Evolutionary conservation across 495 filamentous ascomycete genomes (phyloP).

Genomic region (Xylaria venustula): DNA sequence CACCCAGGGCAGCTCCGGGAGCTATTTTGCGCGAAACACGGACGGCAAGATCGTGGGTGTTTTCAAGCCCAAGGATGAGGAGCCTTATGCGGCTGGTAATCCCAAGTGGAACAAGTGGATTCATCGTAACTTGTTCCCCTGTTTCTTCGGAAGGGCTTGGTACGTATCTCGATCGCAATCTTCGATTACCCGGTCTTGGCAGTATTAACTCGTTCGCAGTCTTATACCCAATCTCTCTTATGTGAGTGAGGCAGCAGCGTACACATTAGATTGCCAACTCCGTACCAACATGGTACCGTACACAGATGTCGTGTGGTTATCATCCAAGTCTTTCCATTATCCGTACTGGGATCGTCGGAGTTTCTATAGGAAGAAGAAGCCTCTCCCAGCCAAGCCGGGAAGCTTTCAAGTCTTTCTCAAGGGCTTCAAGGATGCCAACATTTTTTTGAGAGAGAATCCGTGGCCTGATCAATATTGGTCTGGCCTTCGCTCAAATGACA

Average conservation of each 20-base stretch:
- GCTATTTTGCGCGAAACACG: conserved; percentile 91
- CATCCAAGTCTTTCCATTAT: conserved; percentile 96
- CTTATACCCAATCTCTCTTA: conserved; percentile 99
- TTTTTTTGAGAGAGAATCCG: conserved; percentile 91
- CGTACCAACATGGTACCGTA: conserved; percentile 92
- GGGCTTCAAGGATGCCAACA: conserved; percentile 93
- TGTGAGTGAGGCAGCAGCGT: conserved; percentile 95
- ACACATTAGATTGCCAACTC: conserved; percentile 86
- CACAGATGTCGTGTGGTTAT: conserved; percentile 90
- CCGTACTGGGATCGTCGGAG: conserved; percentile 93
- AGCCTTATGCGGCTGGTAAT: conserved; percentile 89
- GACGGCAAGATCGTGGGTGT: conserved; percentile 95
- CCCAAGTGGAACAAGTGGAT: conserved; percentile 97
- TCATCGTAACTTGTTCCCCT: conserved; percentile 91
- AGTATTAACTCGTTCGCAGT: conserved; percentile 29
- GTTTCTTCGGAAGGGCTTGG: conserved; percentile 93
- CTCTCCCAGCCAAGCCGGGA: conserved; percentile 86
- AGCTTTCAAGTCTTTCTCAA: conserved; percentile 98
- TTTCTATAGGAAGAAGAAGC: conserved; percentile 81
- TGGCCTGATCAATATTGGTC: conserved; percentile 93
- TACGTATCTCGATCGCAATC: conserved; percentile 25
- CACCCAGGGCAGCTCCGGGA: conserved; percentile 92
- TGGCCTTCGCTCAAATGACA: conserved; percentile 69
- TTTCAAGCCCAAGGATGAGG: conserved; percentile 99
- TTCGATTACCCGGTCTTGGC: background rate